Evolutionary conservation across 2,329 filamentous ascomycete species (phyloP).

Genomic region (Neonectria neomacrospora): DNA sequence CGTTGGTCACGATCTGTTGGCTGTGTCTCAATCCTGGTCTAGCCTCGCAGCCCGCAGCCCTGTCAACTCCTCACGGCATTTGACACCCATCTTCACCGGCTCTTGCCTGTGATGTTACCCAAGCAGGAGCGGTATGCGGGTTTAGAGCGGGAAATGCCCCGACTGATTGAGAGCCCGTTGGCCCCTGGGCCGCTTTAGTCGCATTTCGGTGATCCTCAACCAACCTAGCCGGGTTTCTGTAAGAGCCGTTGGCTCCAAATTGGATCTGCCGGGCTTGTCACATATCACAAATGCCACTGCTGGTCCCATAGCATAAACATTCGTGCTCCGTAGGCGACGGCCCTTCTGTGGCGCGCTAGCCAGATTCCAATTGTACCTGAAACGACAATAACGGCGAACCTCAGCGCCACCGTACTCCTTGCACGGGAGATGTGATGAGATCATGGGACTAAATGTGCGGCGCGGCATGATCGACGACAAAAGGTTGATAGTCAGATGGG

Average conservation of each 20-base stretch:
- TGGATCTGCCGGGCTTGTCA: conserved; percentile 29
- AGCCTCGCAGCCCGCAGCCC: conserved; percentile 1
- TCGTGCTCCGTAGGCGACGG: neutral
- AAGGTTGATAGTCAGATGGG: neutral
- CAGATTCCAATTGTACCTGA: neutral
- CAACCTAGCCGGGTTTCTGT: neutral
- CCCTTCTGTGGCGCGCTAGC: conserved; percentile 31
- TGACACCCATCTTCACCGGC: neutral
- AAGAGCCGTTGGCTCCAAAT: conserved; percentile 11
- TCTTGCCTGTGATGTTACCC: conserved; percentile 1
- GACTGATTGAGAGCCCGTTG: neutral
- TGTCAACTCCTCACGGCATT: conserved; percentile 9
- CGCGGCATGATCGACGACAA: neutral
- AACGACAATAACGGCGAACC: neutral
- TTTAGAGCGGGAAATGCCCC: neutral
- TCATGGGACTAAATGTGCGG: neutral
- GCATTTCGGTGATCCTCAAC: neutral
- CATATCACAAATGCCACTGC: conserved; percentile 39
- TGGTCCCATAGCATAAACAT: neutral
- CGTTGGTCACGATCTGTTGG: conserved; percentile 6
- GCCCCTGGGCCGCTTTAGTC: neutral
- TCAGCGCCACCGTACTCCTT: neutral
- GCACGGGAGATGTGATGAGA: neutral
- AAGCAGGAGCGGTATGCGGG: conserved; percentile 6
- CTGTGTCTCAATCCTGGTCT: conserved; percentile 3